Percentiles rank a stretch among this genome's conserved stretches.
Conservation (phyloP, 2,329 filamentous ascomycete genomes). For the Hymenoscyphus salicellus region DNA sequence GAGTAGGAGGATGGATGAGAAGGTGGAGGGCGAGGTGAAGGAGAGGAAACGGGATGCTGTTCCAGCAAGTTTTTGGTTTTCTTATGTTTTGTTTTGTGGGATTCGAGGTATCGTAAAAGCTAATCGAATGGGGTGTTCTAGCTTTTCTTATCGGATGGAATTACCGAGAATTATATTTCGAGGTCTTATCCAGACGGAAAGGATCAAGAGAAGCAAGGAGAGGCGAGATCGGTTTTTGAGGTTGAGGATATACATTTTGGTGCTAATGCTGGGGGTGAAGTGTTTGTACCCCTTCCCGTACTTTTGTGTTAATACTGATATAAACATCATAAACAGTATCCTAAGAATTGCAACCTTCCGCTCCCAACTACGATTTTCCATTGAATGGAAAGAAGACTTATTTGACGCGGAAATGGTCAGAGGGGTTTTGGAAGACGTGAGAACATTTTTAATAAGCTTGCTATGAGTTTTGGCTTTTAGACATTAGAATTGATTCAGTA, state of each 20-base stretch:
- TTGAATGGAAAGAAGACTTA: constrained; percentile 24
- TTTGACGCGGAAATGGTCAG: constrained; percentile 15
- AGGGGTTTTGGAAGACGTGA: constrained; percentile 19
- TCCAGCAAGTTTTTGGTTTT: background rate
- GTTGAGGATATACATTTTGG: constrained; percentile 24
- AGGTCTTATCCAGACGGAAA: constrained; percentile 10
- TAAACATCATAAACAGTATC: constrained; percentile 12
- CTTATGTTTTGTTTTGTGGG: background rate
- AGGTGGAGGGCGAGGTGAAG: background rate
- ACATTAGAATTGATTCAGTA: no score
- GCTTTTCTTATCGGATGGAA: constrained; percentile 28
- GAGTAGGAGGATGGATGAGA: background rate
- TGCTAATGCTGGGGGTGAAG: constrained; percentile 22
- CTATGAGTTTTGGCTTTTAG: background rate
- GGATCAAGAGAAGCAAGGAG: background rate
- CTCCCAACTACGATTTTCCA: constrained; percentile 15
- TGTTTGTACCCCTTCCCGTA: background rate
- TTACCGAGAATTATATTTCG: constrained; percentile 24
- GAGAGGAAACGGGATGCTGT: background rate
- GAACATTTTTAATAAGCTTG: constrained; percentile 13
- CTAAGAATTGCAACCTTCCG: constrained; percentile 24
- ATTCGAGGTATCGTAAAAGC: background rate
- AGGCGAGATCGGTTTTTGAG: background rate
- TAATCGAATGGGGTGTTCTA: background rate
- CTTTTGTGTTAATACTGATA: background rate